A percentile compares a stretch with the other conserved stretches of the same genome.
Evolutionary conservation across 257 asterid species (phyloP).

Genomic region (Plantago ovata): DNA sequence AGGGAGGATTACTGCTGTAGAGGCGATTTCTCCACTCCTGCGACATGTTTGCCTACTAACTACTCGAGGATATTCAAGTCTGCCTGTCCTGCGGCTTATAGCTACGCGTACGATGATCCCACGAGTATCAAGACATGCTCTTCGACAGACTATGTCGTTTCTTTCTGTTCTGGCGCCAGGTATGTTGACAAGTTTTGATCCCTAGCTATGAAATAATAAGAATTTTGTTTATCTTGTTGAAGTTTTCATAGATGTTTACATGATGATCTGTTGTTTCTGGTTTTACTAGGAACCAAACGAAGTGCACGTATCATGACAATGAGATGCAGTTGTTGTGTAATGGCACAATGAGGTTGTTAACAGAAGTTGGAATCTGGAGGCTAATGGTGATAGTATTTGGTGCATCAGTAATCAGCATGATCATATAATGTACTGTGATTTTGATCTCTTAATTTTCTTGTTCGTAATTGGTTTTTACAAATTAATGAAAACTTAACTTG

Average conservation of each 20-base stretch:
- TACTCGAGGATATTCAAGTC: constrained; percentile 56
- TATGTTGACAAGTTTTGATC: no score
- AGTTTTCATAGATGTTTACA: no score
- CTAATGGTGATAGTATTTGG: constrained; percentile 27
- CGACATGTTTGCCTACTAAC: constrained; percentile 46
- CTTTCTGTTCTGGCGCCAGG: constrained; percentile 51
- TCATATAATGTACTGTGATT: constrained; percentile 19
- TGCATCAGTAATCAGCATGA: constrained; percentile 23
- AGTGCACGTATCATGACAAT: constrained; percentile 47
- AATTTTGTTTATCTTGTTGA: no score
- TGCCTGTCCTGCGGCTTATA: constrained; percentile 74
- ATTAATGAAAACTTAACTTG: no score
- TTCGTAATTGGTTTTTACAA: no score
- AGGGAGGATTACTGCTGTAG: constrained; percentile 67
- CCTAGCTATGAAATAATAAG: no score
- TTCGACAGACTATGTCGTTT: constrained; percentile 54
- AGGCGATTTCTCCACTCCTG: constrained; percentile 49
- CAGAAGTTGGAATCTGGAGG: constrained; percentile 23
- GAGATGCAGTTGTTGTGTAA: constrained; percentile 40
- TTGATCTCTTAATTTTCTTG: no score
- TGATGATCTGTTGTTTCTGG: not conserved
- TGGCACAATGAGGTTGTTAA: constrained; percentile 30
- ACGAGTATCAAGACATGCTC: constrained; percentile 64
- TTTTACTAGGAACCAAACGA: constrained; percentile 51
- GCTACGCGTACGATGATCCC: constrained; percentile 73